A percentile compares a stretch with the other conserved stretches of the same genome.
phyloP scores from a whole-genome alignment of 192 early-diverging fungal species.

The Backusella sp. region DNA sequence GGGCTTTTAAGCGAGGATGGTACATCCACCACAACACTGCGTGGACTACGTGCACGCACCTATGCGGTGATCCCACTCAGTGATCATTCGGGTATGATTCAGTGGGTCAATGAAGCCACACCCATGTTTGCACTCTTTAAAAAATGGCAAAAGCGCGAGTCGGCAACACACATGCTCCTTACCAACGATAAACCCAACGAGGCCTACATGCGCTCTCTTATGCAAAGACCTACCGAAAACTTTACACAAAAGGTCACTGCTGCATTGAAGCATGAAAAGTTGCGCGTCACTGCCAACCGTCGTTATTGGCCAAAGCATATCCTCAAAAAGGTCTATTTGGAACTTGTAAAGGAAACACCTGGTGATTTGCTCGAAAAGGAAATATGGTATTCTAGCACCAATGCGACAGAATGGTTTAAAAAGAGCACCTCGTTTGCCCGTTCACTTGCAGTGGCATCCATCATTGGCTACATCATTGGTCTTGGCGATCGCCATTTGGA shows the following conservation, averaged over 20 bases:
- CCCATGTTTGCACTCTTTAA: constrained; percentile 78
- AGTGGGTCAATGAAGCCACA: constrained; percentile 87
- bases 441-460: constrained; percentile 82
- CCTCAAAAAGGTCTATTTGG: constrained; percentile 55
- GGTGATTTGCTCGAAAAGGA: constrained; percentile 62
- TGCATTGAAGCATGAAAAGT: constrained; percentile 53
- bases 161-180: constrained; percentile 55
- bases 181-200: constrained; percentile 28
- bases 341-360: constrained; percentile 65
- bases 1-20: constrained; percentile 57
- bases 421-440: constrained; percentile 69
- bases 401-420: constrained; percentile 75
- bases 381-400: constrained; percentile 59
- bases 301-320: constrained; percentile 68
- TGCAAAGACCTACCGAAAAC: constrained; percentile 58
- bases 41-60: constrained; percentile 41
- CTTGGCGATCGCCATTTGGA: constrained; percentile 92
- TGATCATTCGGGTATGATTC: constrained; percentile 86
- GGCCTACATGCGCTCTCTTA: constrained; percentile 31
- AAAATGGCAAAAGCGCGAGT: constrained; percentile 73
- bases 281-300: constrained; percentile 53
- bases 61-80: constrained; percentile 86
- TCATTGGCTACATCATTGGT: constrained; percentile 88
- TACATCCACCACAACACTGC: constrained; percentile 15
- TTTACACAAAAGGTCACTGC: constrained; percentile 76